Base-by-base conservation (phyloP, 1,139 yeast genomes). In the Yamadazyma membranifaciens region DNA sequence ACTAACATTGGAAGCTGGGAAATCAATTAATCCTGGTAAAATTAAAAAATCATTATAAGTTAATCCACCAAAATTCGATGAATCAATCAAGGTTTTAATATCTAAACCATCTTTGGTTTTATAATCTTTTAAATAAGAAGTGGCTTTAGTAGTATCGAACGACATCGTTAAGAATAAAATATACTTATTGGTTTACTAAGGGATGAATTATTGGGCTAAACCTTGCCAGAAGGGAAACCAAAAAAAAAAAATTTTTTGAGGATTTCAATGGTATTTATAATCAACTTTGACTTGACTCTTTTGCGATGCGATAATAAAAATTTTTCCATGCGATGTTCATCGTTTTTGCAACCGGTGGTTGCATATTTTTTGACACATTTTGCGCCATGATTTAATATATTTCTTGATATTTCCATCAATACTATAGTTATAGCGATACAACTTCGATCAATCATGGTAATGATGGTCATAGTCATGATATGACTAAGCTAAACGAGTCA, bases 1-100 rank as follows among this genome's bases (percentile, higher is more conserved):
- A 43, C 73, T 69, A 45, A 94, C 98, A 28, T 55, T 69, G 40
- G 84, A 75, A 36, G 97, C 80, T 49, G 96, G 87, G 73, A 89
- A 91, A 59, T 81, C 82, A 59, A 92, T 87, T 72, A 88, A 87
- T 50, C 98, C 98, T 51, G 99, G 99, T 60, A 92, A 80, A 54
- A 92, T 79, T 66, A 92, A 79, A 65, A 92, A 87, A 71, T 92
- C 99, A 61, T 92, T 94, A 75, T 94, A 92, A 50, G 99, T 92
- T 61, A 92, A 80, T 45, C 99, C 99, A 65, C 98, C 98, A 68
- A 94, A 84, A 56, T 73, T 68, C 54, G 80, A 72, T 39, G 97
- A 88, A 72, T 92, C 96, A 84, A 94, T 87, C 68, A 92, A 80
- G 54, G 87, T 78, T 46, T 79, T 73, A 58, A 87, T 85, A 51